Conservation (phyloP, 495 filamentous ascomycete species). For the Gamarada debralockiae region DNA sequence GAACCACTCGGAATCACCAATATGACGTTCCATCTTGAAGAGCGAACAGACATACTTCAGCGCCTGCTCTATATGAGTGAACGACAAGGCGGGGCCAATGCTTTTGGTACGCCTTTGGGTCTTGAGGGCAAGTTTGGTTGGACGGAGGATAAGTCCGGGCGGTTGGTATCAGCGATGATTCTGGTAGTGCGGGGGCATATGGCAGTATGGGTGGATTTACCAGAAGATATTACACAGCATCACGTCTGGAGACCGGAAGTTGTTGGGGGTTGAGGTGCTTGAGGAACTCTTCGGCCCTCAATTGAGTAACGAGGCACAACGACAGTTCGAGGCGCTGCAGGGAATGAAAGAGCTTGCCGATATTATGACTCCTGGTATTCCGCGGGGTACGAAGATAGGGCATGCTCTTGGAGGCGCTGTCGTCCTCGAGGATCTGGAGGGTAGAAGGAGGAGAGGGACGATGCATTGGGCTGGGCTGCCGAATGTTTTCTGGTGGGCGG, state of each 20-base stretch:
- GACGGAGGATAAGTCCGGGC: no score
- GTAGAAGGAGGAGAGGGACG: conserved; percentile 24
- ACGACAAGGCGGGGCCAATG: conserved; percentile 20
- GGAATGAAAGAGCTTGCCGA: neutral
- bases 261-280: conserved; percentile 35
- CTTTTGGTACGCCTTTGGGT: conserved; percentile 17
- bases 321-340: neutral
- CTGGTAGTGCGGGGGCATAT: conserved; percentile 22
- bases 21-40: conserved; percentile 47
- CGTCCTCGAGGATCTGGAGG: conserved; percentile 22
- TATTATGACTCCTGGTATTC: no score
- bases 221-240: conserved; percentile 41
- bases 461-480: conserved; percentile 19
- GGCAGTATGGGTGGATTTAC: no score
- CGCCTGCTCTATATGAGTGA: conserved; percentile 32
- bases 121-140: conserved; percentile 25
- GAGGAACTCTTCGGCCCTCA: conserved; percentile 42
- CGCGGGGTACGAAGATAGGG: conserved; percentile 18
- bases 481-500: conserved; percentile 19
- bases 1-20: conserved; percentile 46
- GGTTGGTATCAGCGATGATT: no score
- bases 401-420: conserved; percentile 33
- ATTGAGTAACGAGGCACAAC: conserved; percentile 12
- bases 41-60: conserved; percentile 29
- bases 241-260: conserved; percentile 36